Base-by-base conservation (phyloP, 2,329 filamentous ascomycete genomes). In the Lachnellula cervina region DNA sequence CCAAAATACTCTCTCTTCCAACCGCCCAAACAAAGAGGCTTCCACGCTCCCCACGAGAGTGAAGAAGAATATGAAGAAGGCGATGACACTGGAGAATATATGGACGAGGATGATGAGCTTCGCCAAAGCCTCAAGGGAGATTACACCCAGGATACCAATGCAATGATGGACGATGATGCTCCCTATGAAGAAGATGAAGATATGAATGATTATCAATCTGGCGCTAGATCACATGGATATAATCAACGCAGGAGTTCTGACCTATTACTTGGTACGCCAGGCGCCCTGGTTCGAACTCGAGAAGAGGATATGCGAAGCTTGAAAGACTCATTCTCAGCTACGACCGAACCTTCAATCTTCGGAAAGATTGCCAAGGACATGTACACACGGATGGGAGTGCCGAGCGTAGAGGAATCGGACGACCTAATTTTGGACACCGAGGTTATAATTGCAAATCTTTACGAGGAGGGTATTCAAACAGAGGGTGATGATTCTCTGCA, bases 351-450 rank as follows among this genome's bases (percentile, higher is more conserved):
- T 7, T 66, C 61, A 11, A 59, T 54, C 17, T 88, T 90, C 66
- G 80, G 84, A 4, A 76, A 80, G 6, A 83, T 96, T 57, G 89
- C 89, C 32, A 88, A 87, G 68, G 85, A 87, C 58, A 72, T 92
- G 9, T 83, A 86, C 76, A 69, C 75, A 70, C 69, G 82, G 69
- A 70, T 78, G 72, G 80, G 80, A 37, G 75, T 80, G 35, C 82
- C 88, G 1, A 66, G 73, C 17, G 75, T 95, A 46, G 77, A 77
- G 4, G 93, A 97, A 71, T 76, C 85, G 1, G 83, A 87, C 58
- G 78, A 85, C 46, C 71, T 96, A 19, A 83, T 97, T 46, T 73
- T 95, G 35, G 78, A 82, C 49, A 95, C 89, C 11, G 92, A 97
- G 69, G 79, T 83, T 40, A 73, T 90, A 42, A 74, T 96, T 40